Conservation (phyloP, 169 alveolate species). For the Eimeria falciformis region DNA sequence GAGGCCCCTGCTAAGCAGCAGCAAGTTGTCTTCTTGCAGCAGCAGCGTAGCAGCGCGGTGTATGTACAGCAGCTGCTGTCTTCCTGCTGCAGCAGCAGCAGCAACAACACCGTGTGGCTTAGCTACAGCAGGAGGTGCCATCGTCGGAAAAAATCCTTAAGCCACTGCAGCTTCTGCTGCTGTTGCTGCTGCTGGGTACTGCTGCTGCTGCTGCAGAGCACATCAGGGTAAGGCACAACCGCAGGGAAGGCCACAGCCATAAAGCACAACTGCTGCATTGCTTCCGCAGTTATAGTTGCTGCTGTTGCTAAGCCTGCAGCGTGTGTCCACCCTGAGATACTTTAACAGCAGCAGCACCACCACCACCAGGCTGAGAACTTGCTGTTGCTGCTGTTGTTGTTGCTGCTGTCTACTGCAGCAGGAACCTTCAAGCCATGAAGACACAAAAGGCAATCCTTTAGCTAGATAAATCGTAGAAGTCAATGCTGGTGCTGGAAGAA, state of each 20-base stretch:
- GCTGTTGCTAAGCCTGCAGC: neutral
- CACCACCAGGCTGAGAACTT: no score
- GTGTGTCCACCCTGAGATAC: no score
- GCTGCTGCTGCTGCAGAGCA: neutral
- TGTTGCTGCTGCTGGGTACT: neutral
- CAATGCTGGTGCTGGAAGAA: neutral
- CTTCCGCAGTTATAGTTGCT: neutral
- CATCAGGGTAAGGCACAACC: neutral
- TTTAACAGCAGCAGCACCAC: no score
- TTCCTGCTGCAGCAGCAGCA: constrained; percentile 29
- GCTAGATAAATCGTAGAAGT: no score
- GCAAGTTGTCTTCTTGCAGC: constrained; percentile 12
- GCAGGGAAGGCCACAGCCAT: neutral
- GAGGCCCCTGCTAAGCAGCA: constrained; percentile 36
- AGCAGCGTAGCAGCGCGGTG: neutral
- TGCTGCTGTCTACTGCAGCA: no score
- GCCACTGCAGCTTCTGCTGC: neutral
- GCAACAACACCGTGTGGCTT: neutral
- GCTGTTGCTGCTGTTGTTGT: neutral
- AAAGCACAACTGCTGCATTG: neutral
- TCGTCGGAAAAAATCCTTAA: neutral
- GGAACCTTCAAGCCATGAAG: no score
- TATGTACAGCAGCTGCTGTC: constrained; percentile 21
- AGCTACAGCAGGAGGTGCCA: neutral
- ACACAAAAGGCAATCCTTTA: no score